Conservation (phyloP, 1,284 basidiomycete genomes). For the Ganoderma lingzhi region DNA sequence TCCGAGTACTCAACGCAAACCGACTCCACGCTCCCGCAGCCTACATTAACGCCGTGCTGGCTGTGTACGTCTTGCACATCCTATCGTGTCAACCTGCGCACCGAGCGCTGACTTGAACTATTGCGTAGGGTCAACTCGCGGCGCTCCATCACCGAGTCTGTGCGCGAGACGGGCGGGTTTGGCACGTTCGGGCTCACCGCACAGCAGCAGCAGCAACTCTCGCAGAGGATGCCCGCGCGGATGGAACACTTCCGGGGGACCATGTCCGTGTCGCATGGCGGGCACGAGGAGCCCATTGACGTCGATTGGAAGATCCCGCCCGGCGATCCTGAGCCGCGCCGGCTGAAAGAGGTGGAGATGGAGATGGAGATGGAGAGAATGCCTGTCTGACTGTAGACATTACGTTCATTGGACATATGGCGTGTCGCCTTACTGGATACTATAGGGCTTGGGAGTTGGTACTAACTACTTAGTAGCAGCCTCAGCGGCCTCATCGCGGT, state of each 20-base stretch:
- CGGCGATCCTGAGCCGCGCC: not conserved
- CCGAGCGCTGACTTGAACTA: not conserved
- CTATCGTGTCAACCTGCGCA: not conserved
- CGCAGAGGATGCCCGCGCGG: not conserved
- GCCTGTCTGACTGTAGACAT: not conserved
- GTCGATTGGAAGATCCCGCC: conserved; percentile 1
- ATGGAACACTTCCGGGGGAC: not conserved
- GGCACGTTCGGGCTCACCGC: conserved; percentile 7
- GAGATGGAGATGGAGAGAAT: not conserved
- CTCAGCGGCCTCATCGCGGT: no score
- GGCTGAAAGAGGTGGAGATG: not conserved
- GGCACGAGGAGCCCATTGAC: not conserved
- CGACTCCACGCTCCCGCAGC: not conserved
- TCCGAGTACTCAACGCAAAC: no score
- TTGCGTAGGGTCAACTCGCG: not conserved
- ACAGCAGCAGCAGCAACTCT: conserved; percentile 1
- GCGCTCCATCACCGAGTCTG: not conserved
- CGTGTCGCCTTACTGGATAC: no score
- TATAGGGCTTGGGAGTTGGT: no score
- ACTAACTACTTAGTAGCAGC: no score
- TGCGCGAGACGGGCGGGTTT: conserved; percentile 1
- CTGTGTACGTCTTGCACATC: not conserved
- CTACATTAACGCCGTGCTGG: conserved; percentile 4
- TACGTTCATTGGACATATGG: no score
- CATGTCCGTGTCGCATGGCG: not conserved